A percentile compares a stretch with the other conserved stretches of the same genome.
Evolutionary conservation across 2,329 filamentous ascomycete genomes (phyloP).

Genomic region (Acarospora socialis): DNA sequence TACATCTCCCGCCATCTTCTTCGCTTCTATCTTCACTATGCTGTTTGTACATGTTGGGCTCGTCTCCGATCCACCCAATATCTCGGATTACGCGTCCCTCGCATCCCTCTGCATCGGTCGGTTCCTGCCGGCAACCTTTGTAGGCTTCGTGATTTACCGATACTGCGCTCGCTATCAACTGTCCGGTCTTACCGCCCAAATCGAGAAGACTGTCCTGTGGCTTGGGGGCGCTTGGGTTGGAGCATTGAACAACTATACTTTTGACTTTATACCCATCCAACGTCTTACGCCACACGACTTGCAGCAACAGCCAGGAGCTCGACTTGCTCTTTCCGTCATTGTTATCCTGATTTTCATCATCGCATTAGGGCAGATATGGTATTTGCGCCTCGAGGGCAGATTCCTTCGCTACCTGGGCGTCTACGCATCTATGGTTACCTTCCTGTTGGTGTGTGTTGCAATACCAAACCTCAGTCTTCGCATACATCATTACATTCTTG

Average conservation of each 20-base stretch:
- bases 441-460: conserved; percentile 55
- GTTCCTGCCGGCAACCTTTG: conserved; percentile 76
- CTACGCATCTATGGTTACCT: conserved; percentile 53
- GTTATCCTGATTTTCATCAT: conserved; percentile 56
- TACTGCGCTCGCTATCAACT: conserved; percentile 66
- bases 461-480: conserved; percentile 68
- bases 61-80: conserved; percentile 69
- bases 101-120: conserved; percentile 67
- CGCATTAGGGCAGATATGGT: conserved; percentile 63
- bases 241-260: conserved; percentile 85
- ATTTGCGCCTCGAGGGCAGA: conserved; percentile 71
- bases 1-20: conserved; percentile 64
- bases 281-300: conserved; percentile 86
- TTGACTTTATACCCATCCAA: conserved; percentile 84
- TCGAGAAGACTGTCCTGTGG: conserved; percentile 86
- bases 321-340: conserved; percentile 66
- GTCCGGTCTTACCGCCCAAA: conserved; percentile 57
- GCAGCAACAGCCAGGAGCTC: conserved; percentile 74
- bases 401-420: conserved; percentile 64
- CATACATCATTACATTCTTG: conserved; percentile 91
- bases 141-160: conserved; percentile 74
- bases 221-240: conserved; percentile 84
- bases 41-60: conserved; percentile 84
- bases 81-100: conserved; percentile 52
- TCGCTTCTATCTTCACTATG: conserved; percentile 66